Evolutionary conservation across 2,329 filamentous ascomycete species (phyloP), one percentile per base, ranked within the genome.

Genomic region (Amauroascus niger): DNA sequence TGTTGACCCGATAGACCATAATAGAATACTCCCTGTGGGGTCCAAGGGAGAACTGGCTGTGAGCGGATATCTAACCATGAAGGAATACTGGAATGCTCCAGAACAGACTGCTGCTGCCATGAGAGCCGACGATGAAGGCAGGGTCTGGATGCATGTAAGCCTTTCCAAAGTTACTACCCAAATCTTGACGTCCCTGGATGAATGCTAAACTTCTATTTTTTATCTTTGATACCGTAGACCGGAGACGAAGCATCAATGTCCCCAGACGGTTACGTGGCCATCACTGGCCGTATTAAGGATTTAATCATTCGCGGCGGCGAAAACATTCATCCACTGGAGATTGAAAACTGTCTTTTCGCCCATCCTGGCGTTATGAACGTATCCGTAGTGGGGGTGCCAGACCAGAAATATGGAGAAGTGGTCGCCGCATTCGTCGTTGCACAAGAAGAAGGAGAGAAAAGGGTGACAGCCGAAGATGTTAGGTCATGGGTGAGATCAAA

Each of bases 281-380:
- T 97, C 64, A 96, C 89, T 0, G 88, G 90, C 2, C 78, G 90
- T 14, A 91, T 95, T 65, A 97, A 97, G 70, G 93, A 98, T 66
- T 71, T 97, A 52, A 96, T 98, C 62, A 97, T 97, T 65, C 81
- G 88, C 24, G 91, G 87, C 26, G 93, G 93, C 22, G 93, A 97
- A 68, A 98, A 98, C 67, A 95, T 96, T 53, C 88, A 95, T 67
- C 93, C 93, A 0, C 76, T 95, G 5, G 93, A 97, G 68, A 78
- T 97, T 2, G 93, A 98, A 68, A 90, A 94, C 65, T 91, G 83
- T 60, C 76, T 97, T 5, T 82, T 95, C 57, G 79, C 80, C 39
- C 83, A 91, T 64, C 76, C 80, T 1, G 75, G 76, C 2, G 76
- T 97, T 0, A 75, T 77, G 13, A 88, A 96, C 59, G 88, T 82